Evolutionary conservation across 179 eudicot genomes (phyloP).

Genomic region (Beta corolliflora): DNA sequence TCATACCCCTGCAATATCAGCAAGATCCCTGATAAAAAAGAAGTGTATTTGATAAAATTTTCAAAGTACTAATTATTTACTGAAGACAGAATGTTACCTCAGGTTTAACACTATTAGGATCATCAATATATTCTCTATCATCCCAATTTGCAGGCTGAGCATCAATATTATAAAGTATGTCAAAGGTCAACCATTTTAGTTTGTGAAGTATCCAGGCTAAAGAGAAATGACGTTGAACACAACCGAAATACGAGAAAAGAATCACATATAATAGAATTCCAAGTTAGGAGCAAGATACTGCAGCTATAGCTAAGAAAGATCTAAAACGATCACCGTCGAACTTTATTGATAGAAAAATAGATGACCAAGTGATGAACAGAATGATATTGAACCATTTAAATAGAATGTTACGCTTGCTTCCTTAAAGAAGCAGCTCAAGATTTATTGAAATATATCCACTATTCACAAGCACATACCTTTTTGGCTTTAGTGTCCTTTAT

Average conservation of each 20-base stretch:
- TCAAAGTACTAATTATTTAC: not conserved
- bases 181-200: too few species aligned
- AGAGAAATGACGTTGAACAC: not conserved
- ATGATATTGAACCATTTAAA: not conserved
- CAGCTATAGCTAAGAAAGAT: not conserved
- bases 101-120: constrained; percentile 65
- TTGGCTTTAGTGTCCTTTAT: constrained; percentile 75
- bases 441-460: not conserved
- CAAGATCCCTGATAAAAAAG: constrained; percentile 4
- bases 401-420: not conserved
- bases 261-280: not conserved
- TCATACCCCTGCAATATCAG: constrained; percentile 62
- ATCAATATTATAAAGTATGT: constrained; percentile 5
- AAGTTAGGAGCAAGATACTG: not conserved
- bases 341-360: constrained; percentile 3
- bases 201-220: not conserved
- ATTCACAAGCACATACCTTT: constrained; percentile 42
- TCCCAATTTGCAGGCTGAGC: constrained; percentile 84
- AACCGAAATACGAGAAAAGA: not conserved
- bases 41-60: not conserved
- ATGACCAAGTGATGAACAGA: not conserved
- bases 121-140: constrained; percentile 69
- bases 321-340: not conserved
- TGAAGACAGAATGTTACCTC: constrained; percentile 46
- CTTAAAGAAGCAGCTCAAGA: not conserved